phyloP scores from a whole-genome alignment of 495 filamentous ascomycete genomes.

The Penicillium steckii region DNA sequence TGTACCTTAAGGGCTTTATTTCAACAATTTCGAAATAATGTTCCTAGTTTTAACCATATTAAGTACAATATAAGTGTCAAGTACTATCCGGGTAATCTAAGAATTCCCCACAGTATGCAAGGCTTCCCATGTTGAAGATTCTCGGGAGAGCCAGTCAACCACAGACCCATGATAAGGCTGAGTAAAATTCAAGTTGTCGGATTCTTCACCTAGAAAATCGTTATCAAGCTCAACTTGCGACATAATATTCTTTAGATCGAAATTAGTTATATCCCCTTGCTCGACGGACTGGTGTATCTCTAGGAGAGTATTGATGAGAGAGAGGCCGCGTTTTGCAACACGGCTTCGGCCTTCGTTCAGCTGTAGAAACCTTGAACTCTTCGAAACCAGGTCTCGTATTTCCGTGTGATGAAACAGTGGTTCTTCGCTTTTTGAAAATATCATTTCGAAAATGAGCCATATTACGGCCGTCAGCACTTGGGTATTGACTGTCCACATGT shows the following conservation, averaged over 20 bases:
- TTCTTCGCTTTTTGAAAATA: constrained; percentile 7
- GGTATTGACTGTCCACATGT: constrained; percentile 15
- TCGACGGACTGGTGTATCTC: constrained; percentile 1
- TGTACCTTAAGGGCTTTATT: no score
- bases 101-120: no score
- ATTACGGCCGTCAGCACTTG: constrained; percentile 12
- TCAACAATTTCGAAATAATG: no score
- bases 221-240: constrained; percentile 3
- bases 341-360: neutral
- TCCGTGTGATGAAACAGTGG: constrained; percentile 1
- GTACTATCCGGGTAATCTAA: no score
- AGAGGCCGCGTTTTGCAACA: constrained; percentile 6
- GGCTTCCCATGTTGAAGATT: no score
- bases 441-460: constrained; percentile 11
- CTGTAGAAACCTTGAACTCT: neutral
- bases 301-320: constrained; percentile 2
- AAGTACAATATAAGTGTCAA: no score
- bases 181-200: no score
- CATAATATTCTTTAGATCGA: constrained; percentile 6
- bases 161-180: no score
- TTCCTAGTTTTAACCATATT: no score
- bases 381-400: neutral
- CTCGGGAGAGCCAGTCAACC: no score
- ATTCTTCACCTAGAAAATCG: neutral
- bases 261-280: neutral